Base-by-base conservation (phyloP, 2,329 filamentous ascomycete species). In the Hirsutella rhossiliensis region DNA sequence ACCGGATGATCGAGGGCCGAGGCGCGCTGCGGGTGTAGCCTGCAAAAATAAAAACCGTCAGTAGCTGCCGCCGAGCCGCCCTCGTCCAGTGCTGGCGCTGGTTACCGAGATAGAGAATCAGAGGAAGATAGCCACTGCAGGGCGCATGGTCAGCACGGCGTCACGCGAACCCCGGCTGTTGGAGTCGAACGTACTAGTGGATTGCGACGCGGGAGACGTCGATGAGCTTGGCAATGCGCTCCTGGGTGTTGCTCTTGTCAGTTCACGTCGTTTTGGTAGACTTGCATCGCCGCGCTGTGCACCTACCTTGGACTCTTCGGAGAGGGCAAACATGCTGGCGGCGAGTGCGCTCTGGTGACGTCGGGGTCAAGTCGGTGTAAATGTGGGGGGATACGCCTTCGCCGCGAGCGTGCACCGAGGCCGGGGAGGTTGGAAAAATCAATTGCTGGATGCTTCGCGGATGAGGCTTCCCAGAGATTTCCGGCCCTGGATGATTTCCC, bases 61-160 rank as follows among this genome's bases (percentile, higher is more conserved):
- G 29, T 15, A 11, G 15, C 15, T 41, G 40, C 18, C 9, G 34
- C 40, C 32, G n/a, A 19, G 8, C 15, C 3, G 30, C n/a, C 5
- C 11, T 12, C 28, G 29, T 4, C 3, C 2, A 17, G 6, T 5
- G 40, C 1, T 19, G 9, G 17, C 3, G 30, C 39, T 58, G n/a
- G n/a, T n/a, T 81, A 92, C 87, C 92, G 57, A 98, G 83, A 67
- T 97, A 98, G 65, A 98, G 77, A 63, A 98, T 94, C 66, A 98
- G 68, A 56, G 92, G 92, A 47, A 98, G 79, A 68, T 97, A 98
- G 64, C 92, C 92, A 74, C 87, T 94, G 56, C 43, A 45, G 43
- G 3, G 38, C 43, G 28, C n/a, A 27, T 2, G 23, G 23, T 27
- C 23, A 27, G 23, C 23, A 27, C 23, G 23, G 23, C 23, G 23